Evolutionary conservation across 192 early-diverging fungal species (phyloP), one percentile per base, ranked within the genome.

Genomic region (Phycomyces blakesleeanus): DNA sequence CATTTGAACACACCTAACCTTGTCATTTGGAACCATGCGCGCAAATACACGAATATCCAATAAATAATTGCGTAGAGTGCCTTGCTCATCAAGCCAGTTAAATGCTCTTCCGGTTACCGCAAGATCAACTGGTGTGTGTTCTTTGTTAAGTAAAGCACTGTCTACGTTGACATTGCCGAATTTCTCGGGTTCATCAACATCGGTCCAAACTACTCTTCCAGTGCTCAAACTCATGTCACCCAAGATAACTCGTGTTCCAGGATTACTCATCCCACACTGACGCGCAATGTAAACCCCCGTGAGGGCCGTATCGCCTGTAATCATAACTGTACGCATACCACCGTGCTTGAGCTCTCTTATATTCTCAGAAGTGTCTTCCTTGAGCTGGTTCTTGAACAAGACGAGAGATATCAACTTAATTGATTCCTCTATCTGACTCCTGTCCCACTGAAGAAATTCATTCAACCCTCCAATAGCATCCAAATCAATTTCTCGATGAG

Each of bases 361-460:
- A 14, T 87, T 85, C 50, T 85, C 78, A 16, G 69, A 50, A 16
- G 90, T 91, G 61, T 91, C 89, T 8, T 66, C 71, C 74, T 93
- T 93, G 8, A 93, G 73, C 68, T 85, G 77, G 64, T 93, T 93
- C 57, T 89, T 81, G 68, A 93, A 91, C 18, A 93, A 64, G n/a
- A 90, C 64, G 10, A 93, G 72, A 18, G 87, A 89, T 18, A 82
- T 57, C 39, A 87, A 72, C 34, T 73, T 72, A 51, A 76, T 78
- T 8, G 75, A 76, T 22, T 76, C 34, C 71, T 91, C 91, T 59
- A 91, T 74, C 14, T 82, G 81, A 25, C 83, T 79, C 50, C 88
- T 81, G 21, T 66, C 63, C 66, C 70, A 69, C 22, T 74, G 39
- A 16, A 65, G 66, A 38, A 72, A 72, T 0, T 38, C 64, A 25